These are phyloP conservation scores for Globisporangium recalcitrans DNA, from an alignment of 352 stramenopile genomes.

Conservation along the genomic window DNA sequence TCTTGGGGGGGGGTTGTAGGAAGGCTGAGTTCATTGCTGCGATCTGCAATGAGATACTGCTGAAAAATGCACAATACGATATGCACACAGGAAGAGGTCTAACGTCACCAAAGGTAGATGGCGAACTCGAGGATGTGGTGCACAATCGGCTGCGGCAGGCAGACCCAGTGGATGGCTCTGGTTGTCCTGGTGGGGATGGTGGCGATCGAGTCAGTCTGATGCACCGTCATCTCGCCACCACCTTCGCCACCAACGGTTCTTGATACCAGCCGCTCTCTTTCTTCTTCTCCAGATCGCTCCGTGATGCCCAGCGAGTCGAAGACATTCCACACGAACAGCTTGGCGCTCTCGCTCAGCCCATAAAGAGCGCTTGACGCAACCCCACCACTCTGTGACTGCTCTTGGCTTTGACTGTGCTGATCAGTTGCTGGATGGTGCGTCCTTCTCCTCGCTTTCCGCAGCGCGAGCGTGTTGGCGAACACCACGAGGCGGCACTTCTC, in stretches of 20 bases:
- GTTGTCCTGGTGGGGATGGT: neutral
- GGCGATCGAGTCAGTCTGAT: neutral
- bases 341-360: neutral
- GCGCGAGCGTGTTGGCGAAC: constrained; percentile 38
- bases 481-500: constrained; percentile 58
- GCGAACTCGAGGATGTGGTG: constrained; percentile 52
- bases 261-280: neutral
- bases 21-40: too few relatives aligned
- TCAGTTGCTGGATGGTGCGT: neutral
- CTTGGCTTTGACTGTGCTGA: neutral
- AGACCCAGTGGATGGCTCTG: constrained; percentile 33
- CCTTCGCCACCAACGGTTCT: neutral
- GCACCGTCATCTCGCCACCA: neutral
- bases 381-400: neutral
- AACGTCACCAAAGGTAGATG: constrained; percentile 52
- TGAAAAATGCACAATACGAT: neutral
- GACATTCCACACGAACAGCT: neutral
- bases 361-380: neutral
- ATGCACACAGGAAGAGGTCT: neutral
- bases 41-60: neutral
- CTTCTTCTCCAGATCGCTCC: neutral
- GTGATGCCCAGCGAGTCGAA: neutral
- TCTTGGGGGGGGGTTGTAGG: too few relatives aligned
- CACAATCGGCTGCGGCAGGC: constrained; percentile 36
- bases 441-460: constrained; percentile 9